Evolutionary conservation across 1,139 yeast genomes (phyloP), one percentile per base, ranked within the genome.

Genomic region (Eremothecium sinecaudum): DNA sequence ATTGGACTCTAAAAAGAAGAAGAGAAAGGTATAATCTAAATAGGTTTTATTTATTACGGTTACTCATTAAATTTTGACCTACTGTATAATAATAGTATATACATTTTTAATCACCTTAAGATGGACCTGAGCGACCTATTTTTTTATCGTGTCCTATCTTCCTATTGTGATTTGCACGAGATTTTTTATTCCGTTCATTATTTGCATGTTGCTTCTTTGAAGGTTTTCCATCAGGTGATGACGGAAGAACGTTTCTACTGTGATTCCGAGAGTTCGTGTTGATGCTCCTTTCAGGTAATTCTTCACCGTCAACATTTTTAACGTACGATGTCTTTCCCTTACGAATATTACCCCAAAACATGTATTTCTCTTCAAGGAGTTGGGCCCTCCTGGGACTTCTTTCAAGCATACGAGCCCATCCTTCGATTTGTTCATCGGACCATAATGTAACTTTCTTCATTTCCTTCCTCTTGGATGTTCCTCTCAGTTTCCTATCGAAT

Each of bases 341-440:
- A 33, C 44, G 50, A 5, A 39, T 34, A 24, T 69, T 70, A 7
- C 65, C 64, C 31, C 57, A 64, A 37, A 75, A 69, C 63, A 68
- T 61, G 46, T 63, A 77, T 44, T 70, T 69, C 36, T 77, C 81
- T 47, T 81, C 93, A 37, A 81, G 53, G 5, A 72, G 40, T 42
- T 68, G 69, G 42, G 69, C 77, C 39, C 81, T 63, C 34, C 67
- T 61, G 1, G 92, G 86, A 30, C 77, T 72, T 44, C 71, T 72
- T 32, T 71, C 67, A 21, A 86, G 56, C 79, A 81, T 79, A 40
- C 80, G 62, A 1, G 80, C 79, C 96, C 96, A 87, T 0, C 94
- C 94, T 62, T 87, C 96, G 30, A 87, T 73, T 54, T 84, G 94
- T 51, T 83, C 95, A 54, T 86, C 90, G 0, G 86, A 66, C 94